These are phyloP conservation scores for Saccharomyces uvarum DNA, from an alignment of 1,139 yeast genomes.

Conservation along the genomic window DNA sequence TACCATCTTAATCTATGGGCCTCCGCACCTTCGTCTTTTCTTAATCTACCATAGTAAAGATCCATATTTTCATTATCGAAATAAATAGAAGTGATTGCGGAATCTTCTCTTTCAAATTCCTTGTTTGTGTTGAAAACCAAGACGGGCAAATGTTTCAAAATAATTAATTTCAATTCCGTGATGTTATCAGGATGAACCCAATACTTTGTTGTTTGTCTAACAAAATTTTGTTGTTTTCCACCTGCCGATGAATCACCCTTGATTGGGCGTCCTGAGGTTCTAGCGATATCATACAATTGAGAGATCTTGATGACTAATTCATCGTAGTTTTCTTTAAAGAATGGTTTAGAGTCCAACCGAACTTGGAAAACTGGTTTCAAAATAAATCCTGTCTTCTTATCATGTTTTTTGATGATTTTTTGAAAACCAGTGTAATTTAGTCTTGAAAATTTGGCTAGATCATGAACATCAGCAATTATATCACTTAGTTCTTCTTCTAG, in stretches of 20 bases:
- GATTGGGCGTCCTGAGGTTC: conserved; percentile 93
- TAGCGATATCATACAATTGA: conserved; percentile 79
- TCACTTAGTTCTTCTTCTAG: conserved; percentile 88
- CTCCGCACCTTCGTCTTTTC: conserved; percentile 98
- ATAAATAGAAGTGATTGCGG: conserved; percentile 93
- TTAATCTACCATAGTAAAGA: conserved; percentile 83
- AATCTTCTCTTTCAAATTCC: conserved; percentile 88
- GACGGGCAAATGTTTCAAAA: conserved; percentile 90
- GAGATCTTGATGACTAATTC: conserved; percentile 81
- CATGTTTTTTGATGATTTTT: conserved; percentile 92
- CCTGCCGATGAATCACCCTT: conserved; percentile 94
- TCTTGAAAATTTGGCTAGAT: conserved; percentile 84
- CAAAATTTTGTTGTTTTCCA: conserved; percentile 94
- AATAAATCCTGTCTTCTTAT: conserved; percentile 75
- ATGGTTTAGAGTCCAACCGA: conserved; percentile 85
- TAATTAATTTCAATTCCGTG: conserved; percentile 89
- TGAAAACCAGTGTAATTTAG: conserved; percentile 94
- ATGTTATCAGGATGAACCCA: conserved; percentile 99
- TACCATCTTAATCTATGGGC: conserved; percentile 98
- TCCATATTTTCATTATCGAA: conserved; percentile 86
- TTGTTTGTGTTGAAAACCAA: conserved; percentile 92
- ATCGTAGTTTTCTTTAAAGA: conserved; percentile 91
- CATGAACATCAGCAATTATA: conserved; percentile 95
- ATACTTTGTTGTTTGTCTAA: conserved; percentile 94
- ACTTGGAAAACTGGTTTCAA: conserved; percentile 90